Conservation (phyloP, 208 protist genomes). For the Trypanosoma lewisi region DNA sequence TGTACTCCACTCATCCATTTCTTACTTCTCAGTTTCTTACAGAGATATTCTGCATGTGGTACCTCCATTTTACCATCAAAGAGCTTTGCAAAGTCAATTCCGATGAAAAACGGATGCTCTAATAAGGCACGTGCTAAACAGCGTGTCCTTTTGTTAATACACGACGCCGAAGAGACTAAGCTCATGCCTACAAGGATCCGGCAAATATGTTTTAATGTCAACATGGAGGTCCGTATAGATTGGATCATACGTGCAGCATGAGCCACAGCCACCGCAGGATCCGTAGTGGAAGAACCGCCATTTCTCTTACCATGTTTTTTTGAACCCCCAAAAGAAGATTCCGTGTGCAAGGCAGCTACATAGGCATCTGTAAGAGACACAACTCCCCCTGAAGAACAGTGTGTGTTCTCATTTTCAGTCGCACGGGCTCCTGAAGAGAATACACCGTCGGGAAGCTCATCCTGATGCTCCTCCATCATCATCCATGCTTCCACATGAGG, state of each 20-base stretch:
- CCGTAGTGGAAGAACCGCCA: background rate
- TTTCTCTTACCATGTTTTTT: background rate
- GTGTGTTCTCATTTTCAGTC: background rate
- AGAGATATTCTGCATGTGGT: conserved; percentile 35
- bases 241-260: conserved; percentile 6
- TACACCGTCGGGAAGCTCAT: background rate
- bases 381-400: background rate
- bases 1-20: conserved; percentile 23
- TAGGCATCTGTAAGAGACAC: conserved; percentile 10
- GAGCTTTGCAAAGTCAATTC: conserved; percentile 37
- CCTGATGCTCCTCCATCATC: background rate
- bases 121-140: conserved; percentile 37
- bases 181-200: conserved; percentile 56
- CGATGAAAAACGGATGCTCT: conserved; percentile 68
- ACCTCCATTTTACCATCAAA: conserved; percentile 67
- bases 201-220: conserved; percentile 33
- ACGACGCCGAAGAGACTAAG: conserved; percentile 2
- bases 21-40: conserved; percentile 41
- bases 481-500: conserved; percentile 3
- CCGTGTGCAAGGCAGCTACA: background rate
- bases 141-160: conserved; percentile 38
- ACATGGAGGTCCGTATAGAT: conserved; percentile 7
- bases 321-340: background rate
- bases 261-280: background rate
- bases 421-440: background rate